These are phyloP conservation scores for Neonectria neomacrospora DNA, from an alignment of 2,329 filamentous ascomycete species.

Conservation along the genomic window DNA sequence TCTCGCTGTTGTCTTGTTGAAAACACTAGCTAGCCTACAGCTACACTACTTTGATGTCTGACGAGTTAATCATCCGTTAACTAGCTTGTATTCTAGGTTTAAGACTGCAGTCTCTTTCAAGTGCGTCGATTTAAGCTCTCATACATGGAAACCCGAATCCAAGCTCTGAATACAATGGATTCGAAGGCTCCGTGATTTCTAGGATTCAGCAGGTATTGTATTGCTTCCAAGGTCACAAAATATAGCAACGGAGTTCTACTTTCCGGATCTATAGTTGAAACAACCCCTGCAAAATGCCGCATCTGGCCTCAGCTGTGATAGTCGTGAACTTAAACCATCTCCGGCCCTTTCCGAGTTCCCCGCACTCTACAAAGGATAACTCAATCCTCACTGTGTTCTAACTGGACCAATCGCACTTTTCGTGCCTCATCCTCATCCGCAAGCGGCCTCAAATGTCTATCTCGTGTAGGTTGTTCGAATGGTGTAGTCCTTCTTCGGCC, in stretches of 20 bases:
- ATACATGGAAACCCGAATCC: not conserved
- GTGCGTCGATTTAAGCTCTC: not conserved
- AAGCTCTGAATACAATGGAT: not conserved
- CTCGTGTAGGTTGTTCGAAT: constrained; percentile 65
- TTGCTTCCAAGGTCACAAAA: not conserved
- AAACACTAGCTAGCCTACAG: not conserved
- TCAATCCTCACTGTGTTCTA: not conserved
- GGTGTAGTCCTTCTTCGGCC: constrained; percentile 79
- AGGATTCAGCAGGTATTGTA: not conserved
- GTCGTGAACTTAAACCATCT: not conserved
- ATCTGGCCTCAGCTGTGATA: not conserved
- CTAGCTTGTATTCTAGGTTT: not conserved
- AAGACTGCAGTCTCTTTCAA: not conserved
- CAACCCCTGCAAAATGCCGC: not conserved
- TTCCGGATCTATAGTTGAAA: not conserved
- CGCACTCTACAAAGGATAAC: not conserved
- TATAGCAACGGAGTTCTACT: not conserved
- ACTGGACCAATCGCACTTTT: not conserved
- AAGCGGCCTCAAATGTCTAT: constrained; percentile 26
- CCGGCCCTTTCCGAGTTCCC: not conserved
- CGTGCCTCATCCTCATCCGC: not conserved
- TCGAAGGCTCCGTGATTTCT: not conserved
- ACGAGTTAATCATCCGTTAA: not conserved
- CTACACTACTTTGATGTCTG: not conserved
- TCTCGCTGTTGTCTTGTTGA: not conserved